A percentile compares a stretch with the other conserved stretches of the same genome.
phyloP scores from a whole-genome alignment of 495 filamentous ascomycete genomes.

The Usnea hakonensis region DNA sequence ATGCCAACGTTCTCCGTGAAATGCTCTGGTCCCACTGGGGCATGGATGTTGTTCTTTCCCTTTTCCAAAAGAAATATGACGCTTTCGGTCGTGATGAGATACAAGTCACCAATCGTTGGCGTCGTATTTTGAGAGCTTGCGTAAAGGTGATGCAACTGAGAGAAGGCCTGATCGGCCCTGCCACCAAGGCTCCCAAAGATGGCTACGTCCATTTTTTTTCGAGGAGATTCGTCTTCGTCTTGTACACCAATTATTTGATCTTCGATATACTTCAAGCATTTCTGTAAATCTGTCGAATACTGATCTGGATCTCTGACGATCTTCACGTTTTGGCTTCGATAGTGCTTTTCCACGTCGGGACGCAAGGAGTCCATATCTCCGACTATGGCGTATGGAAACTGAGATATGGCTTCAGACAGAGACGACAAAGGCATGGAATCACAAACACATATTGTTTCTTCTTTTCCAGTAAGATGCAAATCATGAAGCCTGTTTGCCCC shows the following conservation, averaged over 20 bases:
- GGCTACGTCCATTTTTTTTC: constrained; percentile 44
- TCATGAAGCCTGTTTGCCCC: background rate
- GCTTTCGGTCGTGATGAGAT: constrained; percentile 68
- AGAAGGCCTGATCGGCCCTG: constrained; percentile 84
- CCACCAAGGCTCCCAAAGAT: constrained; percentile 80
- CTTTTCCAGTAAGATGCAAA: constrained; percentile 4
- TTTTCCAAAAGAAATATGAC: constrained; percentile 68
- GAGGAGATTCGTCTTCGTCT: background rate
- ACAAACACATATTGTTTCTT: constrained; percentile 37
- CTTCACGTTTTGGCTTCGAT: constrained; percentile 42
- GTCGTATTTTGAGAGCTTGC: constrained; percentile 35
- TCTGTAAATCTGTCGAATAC: constrained; percentile 76
- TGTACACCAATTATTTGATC: background rate
- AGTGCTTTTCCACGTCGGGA: constrained; percentile 50
- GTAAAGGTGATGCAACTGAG: constrained; percentile 73
- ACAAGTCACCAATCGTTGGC: constrained; percentile 39
- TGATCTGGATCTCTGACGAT: constrained; percentile 67
- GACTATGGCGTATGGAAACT: constrained; percentile 61
- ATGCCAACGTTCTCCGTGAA: constrained; percentile 71
- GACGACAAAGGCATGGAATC: background rate
- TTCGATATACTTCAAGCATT: constrained; percentile 60
- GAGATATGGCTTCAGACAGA: background rate
- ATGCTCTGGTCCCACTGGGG: constrained; percentile 34
- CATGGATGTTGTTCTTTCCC: constrained; percentile 61
- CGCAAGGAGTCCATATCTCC: constrained; percentile 85